phyloP scores from a whole-genome alignment of 352 stramenopile genomes.

The Phytopythium oedochilum region DNA sequence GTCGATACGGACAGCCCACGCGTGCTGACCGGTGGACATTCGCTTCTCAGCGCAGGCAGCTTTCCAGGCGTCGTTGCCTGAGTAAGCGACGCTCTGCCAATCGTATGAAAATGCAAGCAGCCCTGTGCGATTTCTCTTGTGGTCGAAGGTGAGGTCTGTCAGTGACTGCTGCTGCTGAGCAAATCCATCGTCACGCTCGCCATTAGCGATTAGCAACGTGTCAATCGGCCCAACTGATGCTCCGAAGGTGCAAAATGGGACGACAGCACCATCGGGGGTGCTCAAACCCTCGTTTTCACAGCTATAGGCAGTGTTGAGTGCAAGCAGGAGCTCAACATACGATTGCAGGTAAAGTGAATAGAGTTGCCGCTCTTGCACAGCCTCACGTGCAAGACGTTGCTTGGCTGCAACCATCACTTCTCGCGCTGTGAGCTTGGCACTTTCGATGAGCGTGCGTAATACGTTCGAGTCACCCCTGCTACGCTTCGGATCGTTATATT shows the following conservation, averaged over 20 bases:
- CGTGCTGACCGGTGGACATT: conserved; percentile 74
- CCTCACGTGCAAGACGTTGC: conserved; percentile 45
- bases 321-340: conserved; percentile 53
- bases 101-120: conserved; percentile 67
- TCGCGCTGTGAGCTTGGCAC: conserved; percentile 11
- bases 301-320: conserved; percentile 8
- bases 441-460: not conserved
- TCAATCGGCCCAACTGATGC: too few relatives aligned
- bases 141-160: conserved; percentile 33
- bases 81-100: conserved; percentile 53
- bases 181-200: too few relatives aligned
- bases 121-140: conserved; percentile 60
- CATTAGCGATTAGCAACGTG: too few relatives aligned
- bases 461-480: not conserved
- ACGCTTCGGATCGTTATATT: not conserved
- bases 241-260: too few relatives aligned
- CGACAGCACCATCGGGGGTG: not conserved
- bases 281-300: not conserved
- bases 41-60: conserved; percentile 66
- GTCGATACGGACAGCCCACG: conserved; percentile 89
- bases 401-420: conserved; percentile 48
- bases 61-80: conserved; percentile 87
- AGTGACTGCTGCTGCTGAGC: too few relatives aligned
- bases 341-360: conserved; percentile 73
- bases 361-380: conserved; percentile 48